These are phyloP conservation scores for Pascua sp. DNA, from an alignment of 1,284 basidiomycete species.

Conservation along the genomic window DNA sequence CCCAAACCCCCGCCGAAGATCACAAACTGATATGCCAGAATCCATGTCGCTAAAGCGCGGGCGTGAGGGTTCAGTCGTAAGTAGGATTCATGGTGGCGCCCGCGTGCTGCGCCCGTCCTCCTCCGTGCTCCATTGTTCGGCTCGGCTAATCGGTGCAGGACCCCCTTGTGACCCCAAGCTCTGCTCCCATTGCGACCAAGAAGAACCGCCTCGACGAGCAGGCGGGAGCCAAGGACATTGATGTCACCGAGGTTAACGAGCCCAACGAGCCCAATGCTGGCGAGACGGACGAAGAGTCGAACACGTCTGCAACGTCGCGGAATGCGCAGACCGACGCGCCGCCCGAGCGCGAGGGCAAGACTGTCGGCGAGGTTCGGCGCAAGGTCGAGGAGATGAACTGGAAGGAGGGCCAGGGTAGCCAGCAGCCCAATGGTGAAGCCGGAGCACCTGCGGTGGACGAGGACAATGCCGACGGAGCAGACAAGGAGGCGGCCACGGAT, in stretches of 20 bases:
- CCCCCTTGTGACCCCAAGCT: constrained; percentile 13
- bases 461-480: constrained; percentile 1
- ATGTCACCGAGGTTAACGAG: background rate
- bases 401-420: constrained; percentile 25
- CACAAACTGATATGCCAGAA: constrained; percentile 10
- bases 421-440: constrained; percentile 6
- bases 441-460: constrained; percentile 11
- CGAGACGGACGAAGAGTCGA: constrained; percentile 8
- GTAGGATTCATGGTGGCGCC: constrained; percentile 8
- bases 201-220: constrained; percentile 41
- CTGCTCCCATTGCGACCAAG: constrained; percentile 33
- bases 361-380: constrained; percentile 43
- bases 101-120: background rate
- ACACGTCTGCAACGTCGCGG: background rate
- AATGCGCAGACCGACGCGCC: background rate
- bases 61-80: constrained; percentile 44
- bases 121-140: background rate
- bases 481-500: background rate
- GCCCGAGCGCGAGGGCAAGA: constrained; percentile 17
- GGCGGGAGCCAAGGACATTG: background rate
- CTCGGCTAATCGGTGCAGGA: constrained; percentile 17
- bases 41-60: constrained; percentile 39
- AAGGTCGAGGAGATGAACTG: constrained; percentile 45
- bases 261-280: constrained; percentile 1
- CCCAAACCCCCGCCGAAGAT: background rate